Evolutionary conservation across 2,329 filamentous ascomycete genomes (phyloP), one percentile per base, ranked within the genome.

Genomic region (Epicoccum sorghinum): DNA sequence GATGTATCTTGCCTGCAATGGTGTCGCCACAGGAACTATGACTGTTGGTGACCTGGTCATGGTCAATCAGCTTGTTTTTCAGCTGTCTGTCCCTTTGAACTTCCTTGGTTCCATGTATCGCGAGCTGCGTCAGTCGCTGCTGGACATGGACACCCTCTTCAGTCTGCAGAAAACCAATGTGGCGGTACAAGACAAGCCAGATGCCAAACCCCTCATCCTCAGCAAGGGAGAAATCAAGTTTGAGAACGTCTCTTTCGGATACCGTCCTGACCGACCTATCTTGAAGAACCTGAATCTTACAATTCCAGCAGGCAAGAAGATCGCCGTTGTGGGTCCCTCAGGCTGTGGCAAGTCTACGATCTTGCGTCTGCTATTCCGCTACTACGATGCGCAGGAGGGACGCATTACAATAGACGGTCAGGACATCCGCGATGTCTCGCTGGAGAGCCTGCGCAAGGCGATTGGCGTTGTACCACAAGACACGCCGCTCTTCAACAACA

Each of bases 71-170:
- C 87, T 99, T 14, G 93, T 99, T 55, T 99, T 99, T 78, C 95
- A 99, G 77, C 87, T 99, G 5, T 97, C 92, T 0, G 91, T 99
- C 4, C 95, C 95, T 0, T 83, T 99, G 56, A 99, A 99, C 80
- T 99, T 99, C 76, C 81, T 99, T 4, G 95, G 95, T n/a, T 96
- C 92, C 12, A 93, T 99, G 10, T 99, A 99, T 74, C 89, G 95
- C 65, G 95, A 99, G 77, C 83, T 99, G 48, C 85, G 95, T 51
- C 95, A 99, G 78, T 96, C 91, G 22, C 82, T 99, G 39, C 82
- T 99, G 30, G 96, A 99, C 73, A 99, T 99, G 95, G 95, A 98
- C 77, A 98, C 95, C 0, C 83, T 99, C 5, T 99, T 99, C 81
- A 96, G 91, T 73, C 82, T 99, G 29, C 95, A 99, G 75, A 98